A percentile compares a stretch with the other conserved stretches of the same genome.
Conservation (phyloP, 148 eudicot genomes). For the Rhododendron vialii region DNA sequence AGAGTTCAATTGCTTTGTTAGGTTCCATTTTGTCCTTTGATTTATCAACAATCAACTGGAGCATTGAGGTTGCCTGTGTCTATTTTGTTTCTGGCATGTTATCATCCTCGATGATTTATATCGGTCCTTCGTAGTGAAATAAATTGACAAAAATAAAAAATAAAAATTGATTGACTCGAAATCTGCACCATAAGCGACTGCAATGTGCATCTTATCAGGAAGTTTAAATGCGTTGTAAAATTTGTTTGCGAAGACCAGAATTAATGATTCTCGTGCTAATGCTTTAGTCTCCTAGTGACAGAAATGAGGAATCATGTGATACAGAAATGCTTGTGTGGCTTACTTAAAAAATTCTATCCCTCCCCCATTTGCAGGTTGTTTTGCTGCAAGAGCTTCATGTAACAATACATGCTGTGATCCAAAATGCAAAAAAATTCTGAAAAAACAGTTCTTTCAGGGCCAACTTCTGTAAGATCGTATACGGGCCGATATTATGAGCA, state of each 20-base stretch:
- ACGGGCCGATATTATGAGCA: slow-evolving; percentile 9
- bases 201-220: background rate
- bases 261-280: background rate
- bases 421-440: slow-evolving; percentile 61
- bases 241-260: background rate
- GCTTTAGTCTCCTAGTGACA: background rate
- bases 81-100: background rate
- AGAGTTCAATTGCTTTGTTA: background rate
- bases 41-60: background rate
- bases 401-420: slow-evolving; percentile 21
- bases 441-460: slow-evolving; percentile 34
- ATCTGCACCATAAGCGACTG: background rate
- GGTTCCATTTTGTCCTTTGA: background rate
- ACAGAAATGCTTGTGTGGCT: background rate
- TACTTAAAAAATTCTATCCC: background rate
- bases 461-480: slow-evolving; percentile 24
- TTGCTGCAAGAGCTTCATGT: slow-evolving; percentile 18
- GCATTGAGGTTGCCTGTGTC: background rate
- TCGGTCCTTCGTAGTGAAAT: background rate
- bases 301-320: background rate
- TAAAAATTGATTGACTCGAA: background rate
- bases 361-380: slow-evolving; percentile 20
- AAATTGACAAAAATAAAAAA: background rate
- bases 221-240: background rate
- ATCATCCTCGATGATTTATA: background rate